These are phyloP conservation scores for Penicillium cosmopolitanum DNA, from an alignment of 495 filamentous ascomycete species.

Conservation along the genomic window DNA sequence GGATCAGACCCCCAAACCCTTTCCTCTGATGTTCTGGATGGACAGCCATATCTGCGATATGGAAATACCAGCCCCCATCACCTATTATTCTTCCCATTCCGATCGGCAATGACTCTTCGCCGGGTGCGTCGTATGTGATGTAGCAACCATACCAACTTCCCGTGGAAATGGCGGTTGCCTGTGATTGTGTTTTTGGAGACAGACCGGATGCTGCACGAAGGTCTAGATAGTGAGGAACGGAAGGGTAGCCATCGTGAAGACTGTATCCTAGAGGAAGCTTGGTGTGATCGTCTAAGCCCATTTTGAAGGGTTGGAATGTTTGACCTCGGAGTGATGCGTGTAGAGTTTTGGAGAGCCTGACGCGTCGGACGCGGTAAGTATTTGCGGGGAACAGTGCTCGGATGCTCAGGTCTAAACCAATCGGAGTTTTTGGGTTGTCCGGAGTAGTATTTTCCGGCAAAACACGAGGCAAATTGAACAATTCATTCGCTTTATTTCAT, in stretches of 20 bases:
- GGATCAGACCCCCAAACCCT: constrained; percentile 51
- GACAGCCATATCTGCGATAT: constrained; percentile 57
- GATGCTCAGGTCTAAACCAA: background rate
- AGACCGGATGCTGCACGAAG: constrained; percentile 41
- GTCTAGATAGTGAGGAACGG: constrained; percentile 40
- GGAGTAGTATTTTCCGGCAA: too few relatives aligned
- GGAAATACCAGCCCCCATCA: constrained; percentile 59
- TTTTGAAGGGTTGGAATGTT: background rate
- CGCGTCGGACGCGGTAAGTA: background rate
- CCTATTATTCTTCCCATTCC: constrained; percentile 57
- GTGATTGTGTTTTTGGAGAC: constrained; percentile 39
- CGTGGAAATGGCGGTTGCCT: constrained; percentile 33
- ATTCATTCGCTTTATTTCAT: too few relatives aligned
- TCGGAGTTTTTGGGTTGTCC: background rate
- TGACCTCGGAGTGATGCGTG: background rate
- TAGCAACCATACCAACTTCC: constrained; percentile 51
- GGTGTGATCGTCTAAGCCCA: background rate
- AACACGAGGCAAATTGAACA: too few relatives aligned
- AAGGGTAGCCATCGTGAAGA: constrained; percentile 39
- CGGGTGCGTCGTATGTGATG: constrained; percentile 32
- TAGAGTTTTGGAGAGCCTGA: background rate
- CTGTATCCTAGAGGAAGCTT: constrained; percentile 38
- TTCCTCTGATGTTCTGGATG: constrained; percentile 51
- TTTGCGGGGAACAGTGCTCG: background rate
- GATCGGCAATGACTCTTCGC: constrained; percentile 23